Evolutionary conservation across 805 yeast genomes (phyloP), one percentile per base, ranked within the genome.

Genomic region (Maudiozyma turicensis): DNA sequence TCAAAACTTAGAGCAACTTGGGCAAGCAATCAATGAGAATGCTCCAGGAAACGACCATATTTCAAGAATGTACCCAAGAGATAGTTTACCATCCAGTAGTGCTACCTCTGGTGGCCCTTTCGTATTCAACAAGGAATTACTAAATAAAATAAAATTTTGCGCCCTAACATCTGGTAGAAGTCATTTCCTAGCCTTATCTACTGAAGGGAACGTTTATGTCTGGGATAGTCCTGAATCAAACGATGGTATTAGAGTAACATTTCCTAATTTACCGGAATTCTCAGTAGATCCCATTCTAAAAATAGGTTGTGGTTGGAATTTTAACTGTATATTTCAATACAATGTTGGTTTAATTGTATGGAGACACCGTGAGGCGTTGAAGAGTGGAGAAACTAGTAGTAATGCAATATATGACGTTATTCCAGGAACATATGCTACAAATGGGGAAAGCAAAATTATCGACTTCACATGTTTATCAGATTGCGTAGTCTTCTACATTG

Each of bases 271-370:
- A 33, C 60, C 61, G 6, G n/a, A 39, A 13, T 50, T 52, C 5
- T 50, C 55, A 3, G 53, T 57, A 0, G 59, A 65, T 33, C 69
- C 71, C 9, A 70, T 77, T 9, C 49, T 70, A 30, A 76, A 74
- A 53, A 72, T 80, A 8, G 70, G 72, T 10, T 82, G 86, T 14
- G 93, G 91, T 0, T 84, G 91, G 91, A 73, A 76, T 50, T 62
- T 74, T 13, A 75, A 78, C 46, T 76, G 78, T 40, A 77, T 77
- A 20, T 68, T 72, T 44, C 64, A 80, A 2, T 67, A 67, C 15
- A 65, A 66, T 6, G 66, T 73, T 44, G 88, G 90, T 0, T 60
- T 85, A 29, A 72, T 81, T 0, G 71, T 77, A 14, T 83, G 90
- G 90, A 70, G 68, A 41, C 47, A 58, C 54, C 62, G 75, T 42